Evolutionary conservation across 768 basidiomycete genomes (phyloP).

Genomic region (Lactarius deliciosus): DNA sequence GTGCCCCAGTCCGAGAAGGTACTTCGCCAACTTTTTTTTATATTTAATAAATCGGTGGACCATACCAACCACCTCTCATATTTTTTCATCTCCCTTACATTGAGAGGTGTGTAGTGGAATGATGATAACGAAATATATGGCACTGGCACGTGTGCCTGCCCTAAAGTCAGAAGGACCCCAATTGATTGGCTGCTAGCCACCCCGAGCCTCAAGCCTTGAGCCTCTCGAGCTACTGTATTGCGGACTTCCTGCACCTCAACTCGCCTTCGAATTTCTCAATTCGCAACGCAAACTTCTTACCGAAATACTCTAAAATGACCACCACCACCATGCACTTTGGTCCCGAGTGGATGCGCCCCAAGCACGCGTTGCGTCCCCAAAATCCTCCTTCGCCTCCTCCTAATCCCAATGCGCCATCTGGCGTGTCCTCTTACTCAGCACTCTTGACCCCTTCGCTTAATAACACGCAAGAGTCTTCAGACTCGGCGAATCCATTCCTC

Average conservation of each 20-base stretch:
- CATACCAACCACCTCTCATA: background rate
- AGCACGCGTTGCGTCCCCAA: conserved; percentile 57
- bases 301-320: conserved; percentile 42
- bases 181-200: conserved; percentile 16
- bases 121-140: background rate
- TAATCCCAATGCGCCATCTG: conserved; percentile 42
- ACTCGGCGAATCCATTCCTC: conserved; percentile 75
- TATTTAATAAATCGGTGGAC: background rate
- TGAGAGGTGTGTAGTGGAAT: background rate
- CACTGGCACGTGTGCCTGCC: conserved; percentile 21
- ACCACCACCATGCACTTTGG: conserved; percentile 84
- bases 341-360: conserved; percentile 90
- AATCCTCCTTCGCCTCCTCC: conserved; percentile 61
- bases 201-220: conserved; percentile 5
- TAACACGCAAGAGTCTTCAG: conserved; percentile 52
- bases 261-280: conserved; percentile 10
- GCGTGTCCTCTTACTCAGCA: conserved; percentile 68
- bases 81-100: background rate
- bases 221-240: conserved; percentile 15
- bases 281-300: background rate
- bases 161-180: conserved; percentile 17
- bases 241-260: conserved; percentile 11
- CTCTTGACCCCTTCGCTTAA: conserved; percentile 57
- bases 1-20: background rate
- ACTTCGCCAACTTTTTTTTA: background rate